Percentiles rank a stretch among this genome's conserved stretches.
phyloP scores from a whole-genome alignment of 2,329 filamentous ascomycete genomes.

The Lanzia echinophila region DNA sequence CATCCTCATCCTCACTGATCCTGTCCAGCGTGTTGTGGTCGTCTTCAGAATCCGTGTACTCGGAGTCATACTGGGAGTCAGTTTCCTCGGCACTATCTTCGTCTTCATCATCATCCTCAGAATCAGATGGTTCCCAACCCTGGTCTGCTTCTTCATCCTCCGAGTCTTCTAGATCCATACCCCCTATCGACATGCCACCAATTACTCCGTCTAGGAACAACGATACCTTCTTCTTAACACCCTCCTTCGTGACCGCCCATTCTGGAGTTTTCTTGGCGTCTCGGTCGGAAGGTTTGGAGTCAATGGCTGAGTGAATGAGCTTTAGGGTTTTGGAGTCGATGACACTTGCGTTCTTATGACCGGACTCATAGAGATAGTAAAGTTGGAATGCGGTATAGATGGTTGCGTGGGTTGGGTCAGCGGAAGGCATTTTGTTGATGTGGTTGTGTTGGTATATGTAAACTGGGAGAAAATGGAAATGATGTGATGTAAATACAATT shows the following conservation, averaged over 20 bases:
- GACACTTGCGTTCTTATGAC: neutral
- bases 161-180: neutral
- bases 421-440: conserved; percentile 1
- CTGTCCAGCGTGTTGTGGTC: conserved; percentile 1
- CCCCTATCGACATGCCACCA: neutral
- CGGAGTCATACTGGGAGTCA: conserved; percentile 2
- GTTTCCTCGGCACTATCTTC: neutral
- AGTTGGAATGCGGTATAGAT: neutral
- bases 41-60: conserved; percentile 3
- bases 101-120: neutral
- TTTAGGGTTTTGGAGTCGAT: neutral
- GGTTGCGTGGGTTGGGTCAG: neutral
- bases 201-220: neutral
- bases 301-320: neutral
- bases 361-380: neutral
- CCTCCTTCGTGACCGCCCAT: neutral
- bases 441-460: neutral
- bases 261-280: neutral
- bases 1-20: conserved; percentile 2
- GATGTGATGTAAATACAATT: no score
- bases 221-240: neutral
- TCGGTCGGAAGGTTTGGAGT: neutral
- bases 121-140: neutral
- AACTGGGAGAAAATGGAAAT: neutral
- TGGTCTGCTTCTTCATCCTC: neutral